Conservation (phyloP, 306 rosid genomes). For the Vigna unguiculata region DNA sequence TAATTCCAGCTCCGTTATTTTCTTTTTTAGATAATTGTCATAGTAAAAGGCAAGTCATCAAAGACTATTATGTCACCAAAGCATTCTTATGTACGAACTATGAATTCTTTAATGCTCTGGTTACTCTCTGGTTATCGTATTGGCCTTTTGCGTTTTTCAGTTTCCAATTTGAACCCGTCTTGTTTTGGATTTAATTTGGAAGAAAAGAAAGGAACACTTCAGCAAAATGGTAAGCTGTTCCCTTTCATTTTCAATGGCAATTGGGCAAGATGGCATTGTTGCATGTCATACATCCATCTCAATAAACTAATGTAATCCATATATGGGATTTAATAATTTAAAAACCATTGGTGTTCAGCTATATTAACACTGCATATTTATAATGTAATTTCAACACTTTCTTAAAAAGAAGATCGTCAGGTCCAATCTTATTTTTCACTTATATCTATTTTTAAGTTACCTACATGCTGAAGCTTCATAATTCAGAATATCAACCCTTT, state of each 20-base stretch:
- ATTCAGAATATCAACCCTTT: constrained; percentile 14
- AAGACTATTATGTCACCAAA: background rate
- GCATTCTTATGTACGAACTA: constrained; percentile 5
- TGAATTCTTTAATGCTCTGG: constrained; percentile 31
- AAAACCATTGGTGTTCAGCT: too few relatives aligned
- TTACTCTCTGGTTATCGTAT: constrained; percentile 32
- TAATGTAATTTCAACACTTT: too few relatives aligned
- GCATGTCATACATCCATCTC: too few relatives aligned
- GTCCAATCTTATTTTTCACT: too few relatives aligned
- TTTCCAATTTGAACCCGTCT: background rate
- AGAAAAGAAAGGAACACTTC: background rate
- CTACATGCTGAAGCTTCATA: constrained; percentile 9
- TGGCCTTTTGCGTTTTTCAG: too few relatives aligned
- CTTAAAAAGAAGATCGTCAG: too few relatives aligned
- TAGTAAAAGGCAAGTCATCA: background rate
- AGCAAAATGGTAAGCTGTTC: constrained; percentile 30
- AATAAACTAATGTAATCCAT: too few relatives aligned
- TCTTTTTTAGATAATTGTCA: background rate
- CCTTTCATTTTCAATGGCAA: too few relatives aligned
- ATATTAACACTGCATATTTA: too few relatives aligned
- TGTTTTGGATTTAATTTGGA: background rate
- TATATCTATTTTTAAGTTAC: too few relatives aligned
- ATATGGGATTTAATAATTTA: too few relatives aligned
- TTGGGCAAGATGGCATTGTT: too few relatives aligned
- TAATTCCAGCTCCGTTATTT: background rate